A percentile compares a stretch with the other conserved stretches of the same genome.
Conservation (phyloP, 495 filamentous ascomycete species). For the Recurvomyces mirabilis region DNA sequence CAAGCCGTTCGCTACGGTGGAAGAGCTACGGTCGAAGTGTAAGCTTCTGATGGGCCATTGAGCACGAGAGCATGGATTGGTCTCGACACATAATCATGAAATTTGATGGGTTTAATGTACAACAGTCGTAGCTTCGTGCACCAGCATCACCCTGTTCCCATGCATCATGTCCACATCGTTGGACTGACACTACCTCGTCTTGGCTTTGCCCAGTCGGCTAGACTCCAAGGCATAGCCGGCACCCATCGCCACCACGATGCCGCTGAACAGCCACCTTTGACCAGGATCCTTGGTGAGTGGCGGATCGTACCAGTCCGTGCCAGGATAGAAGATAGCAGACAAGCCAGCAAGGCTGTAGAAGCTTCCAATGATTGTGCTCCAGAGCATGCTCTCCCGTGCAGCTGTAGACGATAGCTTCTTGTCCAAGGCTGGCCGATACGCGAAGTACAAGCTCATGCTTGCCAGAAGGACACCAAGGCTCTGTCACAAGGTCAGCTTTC, state of each 20-base stretch:
- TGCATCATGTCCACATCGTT: too few species aligned
- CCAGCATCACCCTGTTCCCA: too few species aligned
- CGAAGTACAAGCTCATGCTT: constrained; percentile 3
- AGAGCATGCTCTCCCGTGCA: constrained; percentile 3
- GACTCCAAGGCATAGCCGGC: constrained; percentile 8
- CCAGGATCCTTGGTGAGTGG: background rate
- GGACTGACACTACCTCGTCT: too few species aligned
- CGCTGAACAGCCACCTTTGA: constrained; percentile 6
- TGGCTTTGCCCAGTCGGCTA: background rate
- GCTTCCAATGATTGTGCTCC: constrained; percentile 7
- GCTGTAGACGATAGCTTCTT: background rate
- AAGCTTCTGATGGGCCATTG: too few species aligned
- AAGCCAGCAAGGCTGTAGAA: constrained; percentile 16
- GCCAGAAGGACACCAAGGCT: constrained; percentile 8
- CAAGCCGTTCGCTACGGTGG: too few species aligned
- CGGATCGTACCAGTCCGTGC: constrained; percentile 15
- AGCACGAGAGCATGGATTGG: too few species aligned
- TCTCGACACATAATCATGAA: too few species aligned
- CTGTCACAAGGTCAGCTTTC: too few species aligned
- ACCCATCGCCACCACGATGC: constrained; percentile 9
- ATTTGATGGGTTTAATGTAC: too few species aligned
- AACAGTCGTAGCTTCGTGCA: too few species aligned
- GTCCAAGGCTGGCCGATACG: background rate
- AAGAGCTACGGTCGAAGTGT: too few species aligned
- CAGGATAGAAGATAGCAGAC: constrained; percentile 14